phyloP scores from a whole-genome alignment of 495 filamentous ascomycete species.

The Penicillium goetzii region DNA sequence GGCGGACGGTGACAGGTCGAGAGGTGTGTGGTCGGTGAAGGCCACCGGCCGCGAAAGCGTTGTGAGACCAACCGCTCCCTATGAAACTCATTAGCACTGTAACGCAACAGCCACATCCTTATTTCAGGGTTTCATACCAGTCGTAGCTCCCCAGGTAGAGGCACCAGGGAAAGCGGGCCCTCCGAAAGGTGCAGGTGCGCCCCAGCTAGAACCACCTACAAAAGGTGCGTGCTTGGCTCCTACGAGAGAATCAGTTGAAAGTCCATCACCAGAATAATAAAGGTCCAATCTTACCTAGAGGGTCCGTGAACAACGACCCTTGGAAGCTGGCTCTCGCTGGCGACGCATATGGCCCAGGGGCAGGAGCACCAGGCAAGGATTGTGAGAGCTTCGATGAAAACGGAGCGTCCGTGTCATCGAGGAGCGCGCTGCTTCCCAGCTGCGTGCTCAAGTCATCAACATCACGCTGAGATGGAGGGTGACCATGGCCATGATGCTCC shows the following conservation, averaged over 20 bases:
- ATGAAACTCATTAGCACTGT: constrained; percentile 26
- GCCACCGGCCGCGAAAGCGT: constrained; percentile 52
- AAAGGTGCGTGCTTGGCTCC: constrained; percentile 43
- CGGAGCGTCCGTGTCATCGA: constrained; percentile 74
- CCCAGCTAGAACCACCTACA: constrained; percentile 40
- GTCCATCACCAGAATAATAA: neutral
- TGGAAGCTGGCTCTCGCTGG: constrained; percentile 51
- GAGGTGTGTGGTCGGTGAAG: constrained; percentile 51
- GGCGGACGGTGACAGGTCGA: constrained; percentile 59
- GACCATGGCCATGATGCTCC: constrained; percentile 51
- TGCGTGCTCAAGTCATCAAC: constrained; percentile 78
- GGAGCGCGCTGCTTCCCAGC: constrained; percentile 91
- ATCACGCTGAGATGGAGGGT: constrained; percentile 43
- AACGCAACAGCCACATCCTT: neutral
- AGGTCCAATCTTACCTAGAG: constrained; percentile 34
- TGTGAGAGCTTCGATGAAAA: constrained; percentile 46
- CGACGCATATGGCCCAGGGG: constrained; percentile 38
- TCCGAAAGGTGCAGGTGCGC: constrained; percentile 45
- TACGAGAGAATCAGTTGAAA: constrained; percentile 25
- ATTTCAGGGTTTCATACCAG: constrained; percentile 37
- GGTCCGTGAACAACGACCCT: constrained; percentile 55
- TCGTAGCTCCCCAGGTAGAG: constrained; percentile 45
- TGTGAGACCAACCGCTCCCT: constrained; percentile 56
- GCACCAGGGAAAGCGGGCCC: constrained; percentile 43
- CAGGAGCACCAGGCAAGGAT: constrained; percentile 45